phyloP scores from a whole-genome alignment of 441 rosid species.

The Aleurites moluccanus region DNA sequence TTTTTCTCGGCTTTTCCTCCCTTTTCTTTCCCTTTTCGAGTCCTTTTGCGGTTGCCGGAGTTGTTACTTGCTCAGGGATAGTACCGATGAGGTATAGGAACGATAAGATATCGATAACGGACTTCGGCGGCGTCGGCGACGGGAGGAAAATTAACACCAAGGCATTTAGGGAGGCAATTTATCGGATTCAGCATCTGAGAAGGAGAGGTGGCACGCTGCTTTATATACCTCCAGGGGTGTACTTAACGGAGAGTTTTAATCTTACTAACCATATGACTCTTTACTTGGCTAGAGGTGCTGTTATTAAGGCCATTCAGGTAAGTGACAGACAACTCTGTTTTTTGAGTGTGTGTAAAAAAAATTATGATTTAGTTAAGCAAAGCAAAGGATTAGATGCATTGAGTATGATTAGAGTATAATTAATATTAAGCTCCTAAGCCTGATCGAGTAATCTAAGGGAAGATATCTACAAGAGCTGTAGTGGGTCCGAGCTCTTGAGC shows the following conservation, averaged over 20 bases:
- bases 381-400: neutral
- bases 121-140: slow-evolving; percentile 92
- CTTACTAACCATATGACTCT: slow-evolving; percentile 97
- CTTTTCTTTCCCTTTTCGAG: slow-evolving; percentile 12
- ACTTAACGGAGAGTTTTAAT: slow-evolving; percentile 73
- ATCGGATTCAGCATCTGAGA: slow-evolving; percentile 65
- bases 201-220: slow-evolving; percentile 88
- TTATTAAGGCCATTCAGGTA: slow-evolving; percentile 86
- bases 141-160: slow-evolving; percentile 76
- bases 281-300: slow-evolving; percentile 81
- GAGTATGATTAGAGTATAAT: no score
- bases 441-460: neutral
- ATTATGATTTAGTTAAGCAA: neutral
- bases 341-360: neutral
- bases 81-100: slow-evolving; percentile 65
- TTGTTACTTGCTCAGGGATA: slow-evolving; percentile 75
- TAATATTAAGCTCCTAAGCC: neutral
- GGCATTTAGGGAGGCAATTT: slow-evolving; percentile 77
- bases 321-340: neutral
- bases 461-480: neutral
- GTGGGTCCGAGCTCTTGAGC: slow-evolving; percentile 32
- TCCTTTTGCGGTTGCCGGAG: slow-evolving; percentile 29
- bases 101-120: slow-evolving; percentile 73
- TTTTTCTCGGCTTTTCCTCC: slow-evolving; percentile 27
- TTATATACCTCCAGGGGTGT: slow-evolving; percentile 85